Evolutionary conservation across 768 basidiomycete genomes (phyloP).

Genomic region (Trametes elegans): DNA sequence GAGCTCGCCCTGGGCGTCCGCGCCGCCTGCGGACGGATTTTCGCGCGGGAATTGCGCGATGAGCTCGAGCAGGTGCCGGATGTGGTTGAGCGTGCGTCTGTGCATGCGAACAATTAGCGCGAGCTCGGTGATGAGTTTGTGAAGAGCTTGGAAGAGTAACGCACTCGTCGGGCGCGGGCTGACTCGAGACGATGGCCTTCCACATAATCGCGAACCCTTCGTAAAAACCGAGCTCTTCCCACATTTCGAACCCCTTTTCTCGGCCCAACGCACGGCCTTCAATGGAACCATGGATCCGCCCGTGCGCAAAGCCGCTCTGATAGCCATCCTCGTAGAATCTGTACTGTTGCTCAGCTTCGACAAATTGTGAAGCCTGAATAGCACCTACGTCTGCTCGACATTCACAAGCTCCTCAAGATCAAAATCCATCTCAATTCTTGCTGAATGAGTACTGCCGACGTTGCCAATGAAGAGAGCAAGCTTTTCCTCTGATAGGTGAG

Average conservation of each 20-base stretch:
- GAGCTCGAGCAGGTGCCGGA: conserved; percentile 65
- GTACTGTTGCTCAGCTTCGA: background rate
- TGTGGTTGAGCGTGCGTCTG: conserved; percentile 63
- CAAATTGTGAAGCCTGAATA: background rate
- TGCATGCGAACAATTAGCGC: background rate
- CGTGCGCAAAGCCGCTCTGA: conserved; percentile 77
- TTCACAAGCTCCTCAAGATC: conserved; percentile 31
- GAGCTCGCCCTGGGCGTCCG: conserved; percentile 47
- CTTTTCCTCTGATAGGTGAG: background rate
- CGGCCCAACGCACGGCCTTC: conserved; percentile 88
- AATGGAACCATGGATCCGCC: conserved; percentile 83
- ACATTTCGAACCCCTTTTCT: conserved; percentile 92
- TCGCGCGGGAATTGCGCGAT: conserved; percentile 72
- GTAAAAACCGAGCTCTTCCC: conserved; percentile 96
- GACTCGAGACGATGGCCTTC: conserved; percentile 47
- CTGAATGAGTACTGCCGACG: background rate
- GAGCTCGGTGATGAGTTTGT: background rate
- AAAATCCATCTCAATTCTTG: conserved; percentile 18
- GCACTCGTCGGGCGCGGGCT: conserved; percentile 48
- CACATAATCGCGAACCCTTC: conserved; percentile 81
- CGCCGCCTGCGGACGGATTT: conserved; percentile 56
- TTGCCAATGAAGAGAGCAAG: too few relatives aligned
- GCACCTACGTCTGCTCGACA: conserved; percentile 31
- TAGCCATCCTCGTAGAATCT: conserved; percentile 85
- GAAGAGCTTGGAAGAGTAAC: too few relatives aligned